Evolutionary conservation across 306 rosid species (phyloP), one percentile per base, ranked within the genome.

Genomic region (Gynostemma pentaphyllum): DNA sequence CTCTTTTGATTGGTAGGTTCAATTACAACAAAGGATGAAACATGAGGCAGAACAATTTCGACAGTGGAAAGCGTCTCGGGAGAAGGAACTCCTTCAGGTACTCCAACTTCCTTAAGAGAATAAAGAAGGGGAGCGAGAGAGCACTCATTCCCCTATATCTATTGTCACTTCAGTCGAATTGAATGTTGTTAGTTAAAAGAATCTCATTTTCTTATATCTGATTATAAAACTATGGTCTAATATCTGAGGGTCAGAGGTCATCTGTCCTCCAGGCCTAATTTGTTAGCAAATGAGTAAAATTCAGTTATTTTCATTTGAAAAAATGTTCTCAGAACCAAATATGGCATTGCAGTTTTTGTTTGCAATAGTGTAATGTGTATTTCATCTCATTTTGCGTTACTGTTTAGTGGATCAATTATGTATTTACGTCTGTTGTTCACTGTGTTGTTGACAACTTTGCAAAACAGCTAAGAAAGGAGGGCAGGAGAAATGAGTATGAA

Each of bases 41-140:
- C 99, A 94, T 83, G 99, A 94, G 72, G 97, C 97, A 7, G 99
- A 94, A 74, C 99, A 94, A 71, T 94, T 94, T 79, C 94, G 99
- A 61, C 99, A 84, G 69, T 94, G 99, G 99, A 94, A 94, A 79
- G 99, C 97, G 40, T 86, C 97, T 51, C 87, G 99, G 78, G 99
- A 94, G 80, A 94, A 94, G 82, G 99, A 94, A 64, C 76, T 94
- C 57, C 88, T 94, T 62, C 99, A 94, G 81, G 99, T 94, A 76
- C 71, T 81, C 42, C 59, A 49, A 27, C 50, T 7, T 7, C 49
- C 49, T 39, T 4, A 4, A 10, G 7, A 5, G n/a, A 34, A 54
- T 53, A 2, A 47, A 9, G 7, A 26, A 5, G 13, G 15, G 2
- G 27, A 26, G 34, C 10, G n/a, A 52, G 57, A 27, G 29, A 54